Base-by-base conservation (phyloP, 2,329 filamentous ascomycete genomes). In the Exophiala calicioides region DNA sequence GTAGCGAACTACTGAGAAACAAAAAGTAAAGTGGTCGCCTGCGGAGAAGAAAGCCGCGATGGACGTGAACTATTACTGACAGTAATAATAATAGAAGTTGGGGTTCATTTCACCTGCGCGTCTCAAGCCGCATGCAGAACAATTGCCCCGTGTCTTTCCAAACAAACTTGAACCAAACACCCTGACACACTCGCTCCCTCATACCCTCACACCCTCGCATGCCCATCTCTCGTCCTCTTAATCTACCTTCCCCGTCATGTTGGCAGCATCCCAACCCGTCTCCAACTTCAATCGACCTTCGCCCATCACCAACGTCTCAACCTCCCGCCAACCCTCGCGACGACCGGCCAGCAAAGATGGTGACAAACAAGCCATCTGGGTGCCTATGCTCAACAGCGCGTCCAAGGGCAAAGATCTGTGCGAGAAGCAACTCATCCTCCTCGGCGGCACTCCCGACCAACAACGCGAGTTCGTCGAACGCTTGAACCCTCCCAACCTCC, bases 381-480 rank as follows among this genome's bases (percentile, higher is more conserved):
- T 86, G 52, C 90, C 88, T 33, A 88, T 96, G 86, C 78, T 96
- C 58, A 88, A 94, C 68, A 85, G 82, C 42, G 90, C 93, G 59
- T 89, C 90, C 60, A 95, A 87, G 69, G 89, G 88, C 58, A 94
- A 93, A 75, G 81, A 86, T 59, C 73, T 96, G 61, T 88, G 90
- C 4, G 89, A 95, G 71, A 96, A 95, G 79, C 94, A 90, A 65
- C 72, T 96, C 53, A 72, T 96, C 31, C 84, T 96, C 16, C 72
- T 96, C 65, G 90, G 88, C 88, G 89, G 89, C 49, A 86, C 85
- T 23, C 82, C 88, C 49, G 87, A 91, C 59, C 86, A 85, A 50
- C 89, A 95, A 68, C 80, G 82, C 66, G 88, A 94, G 59, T 93
- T 95, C 61, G 76, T 95, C 34, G 88, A 88, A 59, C 71, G 71